These are phyloP conservation scores for Dactylorhiza incarnata DNA, from an alignment of 106 monocot genomes.

Conservation along the genomic window DNA sequence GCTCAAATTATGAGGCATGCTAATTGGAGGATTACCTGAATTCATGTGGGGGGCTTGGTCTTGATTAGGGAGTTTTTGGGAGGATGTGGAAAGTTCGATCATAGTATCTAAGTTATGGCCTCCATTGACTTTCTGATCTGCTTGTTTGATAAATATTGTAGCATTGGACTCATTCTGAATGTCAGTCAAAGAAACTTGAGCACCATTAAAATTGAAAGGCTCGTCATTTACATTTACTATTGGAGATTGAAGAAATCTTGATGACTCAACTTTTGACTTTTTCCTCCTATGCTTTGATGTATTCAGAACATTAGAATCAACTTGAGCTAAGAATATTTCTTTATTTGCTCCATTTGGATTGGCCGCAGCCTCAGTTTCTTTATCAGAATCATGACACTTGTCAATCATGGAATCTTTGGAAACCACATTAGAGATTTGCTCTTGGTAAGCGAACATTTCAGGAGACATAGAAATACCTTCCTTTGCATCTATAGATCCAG, in stretches of 20 bases:
- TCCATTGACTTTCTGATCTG: background rate
- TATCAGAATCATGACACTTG: background rate
- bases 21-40: conserved; percentile 3
- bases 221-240: background rate
- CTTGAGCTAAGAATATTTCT: background rate
- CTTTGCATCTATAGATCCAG: background rate
- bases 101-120: background rate
- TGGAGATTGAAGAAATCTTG: background rate
- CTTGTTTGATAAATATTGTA: background rate
- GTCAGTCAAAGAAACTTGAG: background rate
- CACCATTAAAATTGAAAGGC: background rate
- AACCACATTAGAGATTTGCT: background rate
- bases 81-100: background rate
- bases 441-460: background rate
- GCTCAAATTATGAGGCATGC: background rate
- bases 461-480: background rate
- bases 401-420: background rate
- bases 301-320: background rate
- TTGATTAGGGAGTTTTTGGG: background rate
- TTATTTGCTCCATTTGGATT: background rate
- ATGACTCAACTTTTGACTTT: background rate
- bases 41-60: background rate
- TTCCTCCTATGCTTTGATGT: background rate
- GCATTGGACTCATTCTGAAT: background rate
- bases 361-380: background rate